A percentile compares a stretch with the other conserved stretches of the same genome.
Conservation (phyloP, 73 alveolate genomes). For the Symbiodinium natans region DNA sequence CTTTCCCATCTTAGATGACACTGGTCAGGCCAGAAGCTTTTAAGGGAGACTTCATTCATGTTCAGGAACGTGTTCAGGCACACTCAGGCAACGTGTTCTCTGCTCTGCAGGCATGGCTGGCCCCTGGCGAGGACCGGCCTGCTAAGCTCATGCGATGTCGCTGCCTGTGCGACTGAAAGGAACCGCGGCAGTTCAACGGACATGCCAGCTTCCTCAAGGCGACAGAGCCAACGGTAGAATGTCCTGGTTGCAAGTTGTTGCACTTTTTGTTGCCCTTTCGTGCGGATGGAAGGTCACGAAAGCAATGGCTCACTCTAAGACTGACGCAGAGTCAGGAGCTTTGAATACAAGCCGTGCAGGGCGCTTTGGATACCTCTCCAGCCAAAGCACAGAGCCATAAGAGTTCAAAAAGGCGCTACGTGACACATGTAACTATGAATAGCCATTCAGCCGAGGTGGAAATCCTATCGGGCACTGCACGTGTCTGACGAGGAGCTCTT, state of each 20-base stretch:
- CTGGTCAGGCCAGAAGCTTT: slow-evolving; percentile 39
- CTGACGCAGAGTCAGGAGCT: slow-evolving; percentile 23
- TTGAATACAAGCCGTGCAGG: background rate
- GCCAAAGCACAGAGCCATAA: too few relatives aligned
- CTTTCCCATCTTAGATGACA: slow-evolving; percentile 70
- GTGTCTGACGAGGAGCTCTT: slow-evolving; percentile 74
- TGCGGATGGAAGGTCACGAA: slow-evolving; percentile 21
- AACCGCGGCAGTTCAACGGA: slow-evolving; percentile 77
- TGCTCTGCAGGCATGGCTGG: slow-evolving; percentile 44
- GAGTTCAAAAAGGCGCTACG: too few relatives aligned
- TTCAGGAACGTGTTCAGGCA: background rate
- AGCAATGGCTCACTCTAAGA: slow-evolving; percentile 53
- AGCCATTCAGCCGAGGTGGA: slow-evolving; percentile 12
- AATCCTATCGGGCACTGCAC: slow-evolving; percentile 24
- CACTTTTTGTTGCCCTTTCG: too few relatives aligned
- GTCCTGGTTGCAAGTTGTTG: too few relatives aligned
- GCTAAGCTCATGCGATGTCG: background rate
- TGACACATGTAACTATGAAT: too few relatives aligned
- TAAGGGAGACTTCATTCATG: slow-evolving; percentile 20
- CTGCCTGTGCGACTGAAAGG: background rate
- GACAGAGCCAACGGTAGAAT: background rate
- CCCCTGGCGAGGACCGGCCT: slow-evolving; percentile 50
- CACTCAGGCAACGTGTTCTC: background rate
- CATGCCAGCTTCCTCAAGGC: slow-evolving; percentile 80
- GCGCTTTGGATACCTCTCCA: background rate